Evolutionary conservation across 352 stramenopile genomes (phyloP).

Genomic region (Pythium phragmitis): DNA sequence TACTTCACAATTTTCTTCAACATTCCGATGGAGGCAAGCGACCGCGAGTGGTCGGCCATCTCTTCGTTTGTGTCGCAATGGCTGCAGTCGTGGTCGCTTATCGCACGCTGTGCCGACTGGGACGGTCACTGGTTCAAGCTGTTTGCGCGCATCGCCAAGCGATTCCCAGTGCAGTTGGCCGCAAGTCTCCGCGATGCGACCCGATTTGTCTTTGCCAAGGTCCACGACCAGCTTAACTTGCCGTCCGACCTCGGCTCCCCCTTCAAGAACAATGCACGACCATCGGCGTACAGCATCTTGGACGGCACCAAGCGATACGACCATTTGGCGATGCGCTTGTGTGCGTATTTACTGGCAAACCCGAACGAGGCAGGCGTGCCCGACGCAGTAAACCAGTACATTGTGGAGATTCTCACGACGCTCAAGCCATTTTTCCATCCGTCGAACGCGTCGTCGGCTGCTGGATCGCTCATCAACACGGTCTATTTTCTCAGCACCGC

Average conservation of each 20-base stretch:
- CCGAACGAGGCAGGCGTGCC: slow-evolving; percentile 13
- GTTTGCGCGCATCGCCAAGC: slow-evolving; percentile 58
- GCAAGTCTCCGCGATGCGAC: slow-evolving; percentile 26
- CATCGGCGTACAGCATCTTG: slow-evolving; percentile 43
- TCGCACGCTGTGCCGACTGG: slow-evolving; percentile 59
- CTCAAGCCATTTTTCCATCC: slow-evolving; percentile 75
- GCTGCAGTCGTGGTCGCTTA: slow-evolving; percentile 52
- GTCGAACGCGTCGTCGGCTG: slow-evolving; percentile 63
- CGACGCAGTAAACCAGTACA: slow-evolving; percentile 36
- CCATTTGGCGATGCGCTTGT: slow-evolving; percentile 54
- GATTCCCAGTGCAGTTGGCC: slow-evolving; percentile 28
- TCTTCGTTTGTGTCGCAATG: slow-evolving; percentile 46
- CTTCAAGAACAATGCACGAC: slow-evolving; percentile 64
- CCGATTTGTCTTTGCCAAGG: slow-evolving; percentile 66
- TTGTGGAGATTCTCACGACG: slow-evolving; percentile 56
- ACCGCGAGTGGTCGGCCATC: slow-evolving; percentile 20
- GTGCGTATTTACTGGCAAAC: slow-evolving; percentile 47
- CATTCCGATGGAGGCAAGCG: slow-evolving; percentile 8
- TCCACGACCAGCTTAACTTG: slow-evolving; percentile 56
- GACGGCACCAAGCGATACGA: slow-evolving; percentile 60
- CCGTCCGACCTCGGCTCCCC: slow-evolving; percentile 64
- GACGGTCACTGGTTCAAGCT: slow-evolving; percentile 77
- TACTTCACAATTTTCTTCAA: slow-evolving; percentile 61
- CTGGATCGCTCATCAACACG: slow-evolving; percentile 48
- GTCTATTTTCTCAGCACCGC: slow-evolving; percentile 56